Percentiles rank a stretch among this genome's conserved stretches.
phyloP scores from a whole-genome alignment of 2,329 filamentous ascomycete species.

The Calonectria ilicicola region DNA sequence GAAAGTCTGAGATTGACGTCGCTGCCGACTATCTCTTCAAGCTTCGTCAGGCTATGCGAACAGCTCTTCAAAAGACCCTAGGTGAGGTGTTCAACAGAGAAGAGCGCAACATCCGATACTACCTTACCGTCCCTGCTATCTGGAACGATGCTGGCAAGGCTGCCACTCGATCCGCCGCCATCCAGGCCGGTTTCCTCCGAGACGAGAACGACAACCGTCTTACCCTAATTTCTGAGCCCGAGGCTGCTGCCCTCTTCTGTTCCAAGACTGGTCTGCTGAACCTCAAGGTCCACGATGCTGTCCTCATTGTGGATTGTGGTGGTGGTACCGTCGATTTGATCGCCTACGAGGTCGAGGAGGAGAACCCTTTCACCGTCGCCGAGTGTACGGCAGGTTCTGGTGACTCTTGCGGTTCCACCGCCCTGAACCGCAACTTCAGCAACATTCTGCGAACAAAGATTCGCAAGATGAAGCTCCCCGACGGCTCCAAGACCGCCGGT shows the following conservation, averaged over 20 bases:
- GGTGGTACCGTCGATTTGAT: conserved; percentile 99
- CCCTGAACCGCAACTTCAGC: conserved; percentile 97
- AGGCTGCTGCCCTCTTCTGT: conserved; percentile 97
- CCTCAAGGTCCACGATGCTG: conserved; percentile 98
- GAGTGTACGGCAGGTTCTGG: conserved; percentile 98
- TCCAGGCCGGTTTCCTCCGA: conserved; percentile 95
- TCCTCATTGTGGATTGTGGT: conserved; percentile 97
- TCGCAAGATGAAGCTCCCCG: conserved; percentile 97
- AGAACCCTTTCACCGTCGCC: conserved; percentile 95
- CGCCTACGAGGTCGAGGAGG: conserved; percentile 98
- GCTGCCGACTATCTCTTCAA: conserved; percentile 99
- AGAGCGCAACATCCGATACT: conserved; percentile 97
- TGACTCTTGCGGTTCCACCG: conserved; percentile 98
- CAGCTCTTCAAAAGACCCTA: conserved; percentile 93
- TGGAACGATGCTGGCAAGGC: conserved; percentile 99
- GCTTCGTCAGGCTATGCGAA: conserved; percentile 95
- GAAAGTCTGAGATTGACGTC: conserved; percentile 98
- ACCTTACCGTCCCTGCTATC: conserved; percentile 97
- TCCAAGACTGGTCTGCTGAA: conserved; percentile 96
- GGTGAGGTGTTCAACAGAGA: conserved; percentile 98
- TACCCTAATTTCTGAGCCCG: conserved; percentile 94
- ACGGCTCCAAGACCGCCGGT: conserved; percentile 96
- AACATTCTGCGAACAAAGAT: conserved; percentile 98
- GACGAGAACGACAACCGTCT: conserved; percentile 98
- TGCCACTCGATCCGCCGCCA: conserved; percentile 93